These are phyloP conservation scores for Marsdenia floribunda DNA, from an alignment of 257 asterid species.

Conservation along the genomic window DNA sequence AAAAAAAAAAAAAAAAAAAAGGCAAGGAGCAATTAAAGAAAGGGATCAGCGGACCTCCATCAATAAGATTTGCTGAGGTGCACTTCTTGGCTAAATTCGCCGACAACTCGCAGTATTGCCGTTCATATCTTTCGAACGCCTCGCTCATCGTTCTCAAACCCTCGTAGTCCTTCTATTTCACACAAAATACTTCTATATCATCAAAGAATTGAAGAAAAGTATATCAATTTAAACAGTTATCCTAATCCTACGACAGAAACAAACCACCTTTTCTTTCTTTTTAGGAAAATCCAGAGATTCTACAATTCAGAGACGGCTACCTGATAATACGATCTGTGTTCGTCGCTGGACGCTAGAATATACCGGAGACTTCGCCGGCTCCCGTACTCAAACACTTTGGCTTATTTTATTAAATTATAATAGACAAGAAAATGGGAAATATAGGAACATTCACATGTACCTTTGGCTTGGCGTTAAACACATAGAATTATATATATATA, in stretches of 20 bases:
- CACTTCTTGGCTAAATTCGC: conserved; percentile 23
- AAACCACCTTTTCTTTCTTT: neutral
- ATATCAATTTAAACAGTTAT: neutral
- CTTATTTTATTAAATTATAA: neutral
- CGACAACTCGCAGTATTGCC: conserved; percentile 23
- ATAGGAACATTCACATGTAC: too few relatives aligned
- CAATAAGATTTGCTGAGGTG: conserved; percentile 21
- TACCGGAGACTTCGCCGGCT: neutral
- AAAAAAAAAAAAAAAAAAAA: neutral
- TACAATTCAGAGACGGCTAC: neutral
- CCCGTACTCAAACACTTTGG: neutral
- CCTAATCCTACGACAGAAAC: neutral
- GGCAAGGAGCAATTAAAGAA: neutral
- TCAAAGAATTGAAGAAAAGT: neutral
- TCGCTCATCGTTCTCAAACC: conserved; percentile 13
- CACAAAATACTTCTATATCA: neutral
- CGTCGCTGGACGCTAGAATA: neutral
- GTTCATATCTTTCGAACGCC: conserved; percentile 23
- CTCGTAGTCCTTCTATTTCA: neutral
- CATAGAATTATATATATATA: too few relatives aligned
- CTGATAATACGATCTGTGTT: neutral
- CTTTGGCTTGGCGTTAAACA: too few relatives aligned
- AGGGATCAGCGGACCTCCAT: conserved; percentile 17
- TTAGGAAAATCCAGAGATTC: neutral
- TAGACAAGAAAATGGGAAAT: too few relatives aligned